Evolutionary conservation across 1,139 yeast species (phyloP).

Genomic region (Ashbya aceris): DNA sequence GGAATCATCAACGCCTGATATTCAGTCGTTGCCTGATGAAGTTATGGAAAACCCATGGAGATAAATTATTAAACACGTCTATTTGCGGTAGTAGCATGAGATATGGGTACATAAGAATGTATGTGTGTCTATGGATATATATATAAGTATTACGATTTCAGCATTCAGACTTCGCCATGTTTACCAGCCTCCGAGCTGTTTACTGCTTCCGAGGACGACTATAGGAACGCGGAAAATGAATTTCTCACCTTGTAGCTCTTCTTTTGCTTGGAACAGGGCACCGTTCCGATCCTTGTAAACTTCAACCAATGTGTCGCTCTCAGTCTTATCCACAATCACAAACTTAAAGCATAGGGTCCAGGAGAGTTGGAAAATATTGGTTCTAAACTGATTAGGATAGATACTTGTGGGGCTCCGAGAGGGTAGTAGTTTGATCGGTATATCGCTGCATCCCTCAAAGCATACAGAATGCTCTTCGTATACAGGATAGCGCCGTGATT

Average conservation of each 20-base stretch:
- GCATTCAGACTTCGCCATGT: neutral
- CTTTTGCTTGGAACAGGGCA: conserved; percentile 24
- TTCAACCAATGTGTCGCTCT: conserved; percentile 12
- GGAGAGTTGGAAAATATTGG: conserved; percentile 31
- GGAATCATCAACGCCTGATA: neutral
- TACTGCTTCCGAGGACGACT: conserved; percentile 27
- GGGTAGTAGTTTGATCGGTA: conserved; percentile 28
- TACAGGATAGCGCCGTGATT: conserved; percentile 15
- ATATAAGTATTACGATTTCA: neutral
- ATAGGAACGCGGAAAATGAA: conserved; percentile 32
- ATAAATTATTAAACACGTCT: neutral
- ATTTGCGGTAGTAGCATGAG: neutral
- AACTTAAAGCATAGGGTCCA: conserved; percentile 31
- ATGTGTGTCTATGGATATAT: neutral
- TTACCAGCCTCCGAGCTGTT: conserved; percentile 31
- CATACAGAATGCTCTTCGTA: conserved; percentile 27
- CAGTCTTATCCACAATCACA: conserved; percentile 19
- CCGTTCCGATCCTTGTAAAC: conserved; percentile 29
- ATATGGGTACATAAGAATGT: neutral
- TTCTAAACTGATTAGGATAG: conserved; percentile 31
- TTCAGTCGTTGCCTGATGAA: conserved; percentile 1
- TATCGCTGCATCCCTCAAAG: conserved; percentile 20
- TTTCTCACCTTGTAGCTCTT: conserved; percentile 30
- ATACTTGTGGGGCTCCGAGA: conserved; percentile 27
- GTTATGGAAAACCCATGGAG: conserved; percentile 7